A percentile compares a stretch with the other conserved stretches of the same genome.
These are phyloP conservation scores for Suhomyces ambrosiae DNA, from an alignment of 1,139 yeast species.

Conservation along the genomic window DNA sequence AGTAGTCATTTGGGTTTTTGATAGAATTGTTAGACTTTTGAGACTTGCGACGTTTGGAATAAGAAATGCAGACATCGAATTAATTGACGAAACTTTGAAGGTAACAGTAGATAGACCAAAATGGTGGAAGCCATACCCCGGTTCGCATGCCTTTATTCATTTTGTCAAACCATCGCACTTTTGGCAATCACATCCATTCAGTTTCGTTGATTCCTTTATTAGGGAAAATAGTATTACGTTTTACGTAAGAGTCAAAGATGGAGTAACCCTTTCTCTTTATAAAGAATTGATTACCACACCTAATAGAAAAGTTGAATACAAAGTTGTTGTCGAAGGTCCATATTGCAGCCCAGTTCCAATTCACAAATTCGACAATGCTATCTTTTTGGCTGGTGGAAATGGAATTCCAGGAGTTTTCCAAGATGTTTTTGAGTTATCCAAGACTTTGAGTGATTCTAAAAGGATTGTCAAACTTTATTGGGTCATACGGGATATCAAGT, in stretches of 20 bases:
- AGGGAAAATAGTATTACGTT: constrained; percentile 19
- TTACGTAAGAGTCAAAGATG: constrained; percentile 26
- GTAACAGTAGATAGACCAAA: constrained; percentile 20
- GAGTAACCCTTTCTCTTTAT: constrained; percentile 22
- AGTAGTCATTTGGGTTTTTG: constrained; percentile 23
- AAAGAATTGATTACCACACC: constrained; percentile 17
- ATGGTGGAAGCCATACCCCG: constrained; percentile 21
- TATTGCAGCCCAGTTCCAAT: constrained; percentile 31
- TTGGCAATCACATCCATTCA: constrained; percentile 29
- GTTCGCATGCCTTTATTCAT: constrained; percentile 21
- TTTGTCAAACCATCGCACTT: constrained; percentile 22
- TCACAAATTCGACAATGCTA: constrained; percentile 18
- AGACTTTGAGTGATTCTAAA: constrained; percentile 9
- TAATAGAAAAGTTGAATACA: constrained; percentile 17
- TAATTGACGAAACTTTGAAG: constrained; percentile 21
- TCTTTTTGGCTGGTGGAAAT: constrained; percentile 60
- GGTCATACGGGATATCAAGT: constrained; percentile 42
- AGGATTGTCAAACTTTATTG: constrained; percentile 31
- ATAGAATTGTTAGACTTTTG: constrained; percentile 18
- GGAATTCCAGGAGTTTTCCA: constrained; percentile 60
- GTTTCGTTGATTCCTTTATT: constrained; percentile 19
- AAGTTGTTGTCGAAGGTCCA: constrained; percentile 62
- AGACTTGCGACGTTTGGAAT: constrained; percentile 21
- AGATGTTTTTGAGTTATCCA: constrained; percentile 30
- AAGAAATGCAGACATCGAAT: constrained; percentile 21